Evolutionary conservation across 176 grass and related monocot genomes (phyloP), one percentile per base, ranked within the genome.

Genomic region (Musa acuminata): DNA sequence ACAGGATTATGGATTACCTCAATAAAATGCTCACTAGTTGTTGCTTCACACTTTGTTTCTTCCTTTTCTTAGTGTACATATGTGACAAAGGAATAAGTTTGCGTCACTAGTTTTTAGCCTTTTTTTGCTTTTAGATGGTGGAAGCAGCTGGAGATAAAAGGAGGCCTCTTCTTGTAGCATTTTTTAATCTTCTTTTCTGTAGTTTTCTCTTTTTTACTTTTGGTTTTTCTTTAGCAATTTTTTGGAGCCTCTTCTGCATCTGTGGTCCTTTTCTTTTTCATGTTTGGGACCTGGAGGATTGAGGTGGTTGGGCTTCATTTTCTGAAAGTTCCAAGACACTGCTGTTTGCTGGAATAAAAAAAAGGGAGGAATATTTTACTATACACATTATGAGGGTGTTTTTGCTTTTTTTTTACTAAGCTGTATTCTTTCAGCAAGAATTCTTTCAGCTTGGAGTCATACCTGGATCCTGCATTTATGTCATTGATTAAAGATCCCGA

Each of bases 401-500:
- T 14, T 27, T 4, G 5, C 20, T 73, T 13, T 26, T 66, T n/a
- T 13, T 11, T 3, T 13, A n/a, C 51, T 16, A 43, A 12, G 14
- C 57, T 55, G 23, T 29, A 29, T 74, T 87, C 35, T 81, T 66
- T 87, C 67, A 73, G 53, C 80, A 93, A 90, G 84, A 77, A 76
- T 82, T 89, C 95, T 65, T 85, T 83, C 72, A 99, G 83, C 65
- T 62, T 99, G 76, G 95, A 99, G 85, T 89, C 95, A 17, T 99
- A 85, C 64, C 73, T 94, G 59, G 95, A 99, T 82, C 91, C 95
- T 24, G 78, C 88, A 1, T 99, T 99, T 82, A 99, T 99, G 95
- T 99, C 95, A 75, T 74, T 99, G 81, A 94, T 91, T 75, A 99
- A 99, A 81, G 95, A 99, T 70, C 95, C 95, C 0, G 90, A 99